These are phyloP conservation scores for Oryza australiensis DNA, from an alignment of 176 grass and related monocot species.

Conservation along the genomic window DNA sequence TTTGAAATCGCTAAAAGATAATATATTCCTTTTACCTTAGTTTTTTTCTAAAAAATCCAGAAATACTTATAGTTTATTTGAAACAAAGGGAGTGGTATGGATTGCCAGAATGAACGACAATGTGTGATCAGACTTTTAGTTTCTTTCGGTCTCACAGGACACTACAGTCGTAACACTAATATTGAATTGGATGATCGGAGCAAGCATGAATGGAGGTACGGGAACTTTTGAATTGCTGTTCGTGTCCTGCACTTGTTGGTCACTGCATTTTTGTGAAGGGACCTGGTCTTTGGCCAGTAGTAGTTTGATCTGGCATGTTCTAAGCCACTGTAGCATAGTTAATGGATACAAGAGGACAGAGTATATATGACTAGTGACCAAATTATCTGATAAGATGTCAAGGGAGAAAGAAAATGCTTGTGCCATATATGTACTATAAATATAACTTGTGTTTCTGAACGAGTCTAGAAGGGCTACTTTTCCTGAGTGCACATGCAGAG, in stretches of 20 bases:
- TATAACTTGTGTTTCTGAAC: not conserved
- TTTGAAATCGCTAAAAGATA: too few species aligned
- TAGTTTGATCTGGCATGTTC: conserved; percentile 33
- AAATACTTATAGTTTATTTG: too few species aligned
- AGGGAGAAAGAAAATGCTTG: not conserved
- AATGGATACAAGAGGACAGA: not conserved
- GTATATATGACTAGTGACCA: not conserved
- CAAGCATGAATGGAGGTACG: not conserved
- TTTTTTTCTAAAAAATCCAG: too few species aligned
- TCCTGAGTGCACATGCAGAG: conserved; percentile 16
- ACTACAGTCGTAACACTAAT: not conserved
- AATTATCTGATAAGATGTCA: conserved; percentile 26
- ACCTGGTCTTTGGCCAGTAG: not conserved
- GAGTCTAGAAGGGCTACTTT: conserved; percentile 14
- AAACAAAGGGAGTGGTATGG: too few species aligned
- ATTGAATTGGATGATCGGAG: conserved; percentile 17
- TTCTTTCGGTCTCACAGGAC: not conserved
- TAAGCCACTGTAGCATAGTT: not conserved
- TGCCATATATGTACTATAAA: not conserved
- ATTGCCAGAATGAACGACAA: not conserved
- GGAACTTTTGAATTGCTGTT: conserved; percentile 8
- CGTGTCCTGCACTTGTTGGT: not conserved
- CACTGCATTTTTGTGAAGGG: not conserved
- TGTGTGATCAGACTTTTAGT: not conserved
- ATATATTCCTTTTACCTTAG: too few species aligned